Base-by-base conservation (phyloP, 192 early-diverging fungal species). In the Mortierella antarctica region DNA sequence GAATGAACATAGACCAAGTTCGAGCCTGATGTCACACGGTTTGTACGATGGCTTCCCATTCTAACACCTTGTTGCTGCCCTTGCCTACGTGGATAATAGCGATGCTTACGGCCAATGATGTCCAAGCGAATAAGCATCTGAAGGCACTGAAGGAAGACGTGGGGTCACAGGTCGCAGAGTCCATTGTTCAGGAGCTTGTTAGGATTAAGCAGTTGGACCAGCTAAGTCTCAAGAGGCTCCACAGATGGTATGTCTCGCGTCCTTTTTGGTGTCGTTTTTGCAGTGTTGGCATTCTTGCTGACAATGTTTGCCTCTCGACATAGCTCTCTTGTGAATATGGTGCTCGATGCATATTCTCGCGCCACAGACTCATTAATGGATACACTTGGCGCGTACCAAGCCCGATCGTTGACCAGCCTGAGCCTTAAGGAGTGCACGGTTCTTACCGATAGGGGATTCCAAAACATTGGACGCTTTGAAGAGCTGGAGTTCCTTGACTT, bases 301-400 rank as follows among this genome's bases (percentile, higher is more conserved):
- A 20, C 31, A 53, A 12, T 31, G 47, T 57, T 31, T 52, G 12
- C 21, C 31, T 20, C 13, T 62, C 15, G 4, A 60, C 17, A 20
- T 67, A 85, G 82, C 53, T 73, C 84, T 11, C 21, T 87, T 49
- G 82, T 83, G 42, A 83, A 76, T 6, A 67, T 83, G 20, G 49
- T 83, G 12, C 61, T 88, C 5, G 82, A 86, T 72, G 65, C 83
- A 49, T 88, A 88, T 54, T 64, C 67, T 0, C 83, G 83, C 39
- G 74, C 85, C 6, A 88, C 87, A 17, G 87, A 88, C 49, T 88
- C 87, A 7, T 42, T 88, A 8, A 53, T 88, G 54, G 80, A 84
- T 15, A 50, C 72, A 1, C 63, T 88, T 23, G 68, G 82, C 1
- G 21, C 23, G 7, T 83, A 83, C 18, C 73, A 86, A 21, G 40